Conservation (phyloP, 306 rosid genomes). For the Urtica urens region DNA sequence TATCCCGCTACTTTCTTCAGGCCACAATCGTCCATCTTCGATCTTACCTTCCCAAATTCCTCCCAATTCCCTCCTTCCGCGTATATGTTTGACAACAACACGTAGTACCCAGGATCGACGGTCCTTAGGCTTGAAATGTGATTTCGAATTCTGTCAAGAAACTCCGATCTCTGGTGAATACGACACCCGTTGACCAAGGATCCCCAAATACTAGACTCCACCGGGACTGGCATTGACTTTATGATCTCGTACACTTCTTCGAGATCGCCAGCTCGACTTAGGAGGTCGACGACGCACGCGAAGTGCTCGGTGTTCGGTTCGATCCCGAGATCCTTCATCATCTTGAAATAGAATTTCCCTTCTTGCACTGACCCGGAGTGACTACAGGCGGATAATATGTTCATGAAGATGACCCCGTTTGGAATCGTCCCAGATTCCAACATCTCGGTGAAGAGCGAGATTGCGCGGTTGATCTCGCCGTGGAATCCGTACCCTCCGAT, state of each 20-base stretch:
- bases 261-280: constrained; percentile 81
- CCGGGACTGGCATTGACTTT: constrained; percentile 36
- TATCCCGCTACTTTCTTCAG: constrained; percentile 78
- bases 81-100: constrained; percentile 72
- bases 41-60: constrained; percentile 68
- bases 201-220: constrained; percentile 78
- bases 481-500: constrained; percentile 74
- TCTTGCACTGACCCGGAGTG: constrained; percentile 67
- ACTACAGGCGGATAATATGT: constrained; percentile 75
- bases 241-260: constrained; percentile 51
- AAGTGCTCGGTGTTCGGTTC: constrained; percentile 56
- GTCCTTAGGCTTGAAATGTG: constrained; percentile 41
- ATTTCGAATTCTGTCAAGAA: constrained; percentile 34
- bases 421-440: constrained; percentile 47
- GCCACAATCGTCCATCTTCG: constrained; percentile 52
- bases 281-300: constrained; percentile 65
- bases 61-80: constrained; percentile 82
- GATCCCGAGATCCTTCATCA: constrained; percentile 45
- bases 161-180: constrained; percentile 59
- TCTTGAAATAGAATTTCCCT: constrained; percentile 51
- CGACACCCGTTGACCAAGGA: constrained; percentile 81
- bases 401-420: constrained; percentile 79
- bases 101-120: constrained; percentile 75
- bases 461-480: constrained; percentile 46
- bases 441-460: constrained; percentile 50